Conservation (phyloP, 2,329 filamentous ascomycete genomes). For the Colletotrichum graminicola region DNA sequence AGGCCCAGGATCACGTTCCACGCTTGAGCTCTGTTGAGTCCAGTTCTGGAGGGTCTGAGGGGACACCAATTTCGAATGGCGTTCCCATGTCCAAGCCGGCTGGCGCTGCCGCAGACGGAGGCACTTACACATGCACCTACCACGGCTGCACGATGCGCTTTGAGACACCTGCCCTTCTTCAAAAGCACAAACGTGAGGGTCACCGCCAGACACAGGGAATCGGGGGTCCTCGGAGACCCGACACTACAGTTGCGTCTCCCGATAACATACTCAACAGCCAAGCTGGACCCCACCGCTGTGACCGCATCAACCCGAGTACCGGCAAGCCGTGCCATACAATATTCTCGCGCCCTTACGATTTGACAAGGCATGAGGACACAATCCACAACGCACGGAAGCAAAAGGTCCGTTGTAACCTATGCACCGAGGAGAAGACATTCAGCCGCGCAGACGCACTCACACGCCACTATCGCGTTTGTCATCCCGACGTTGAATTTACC, state of each 20-base stretch:
- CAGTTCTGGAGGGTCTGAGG: conserved; percentile 45
- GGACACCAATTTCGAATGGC: conserved; percentile 46
- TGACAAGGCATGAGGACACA: conserved; percentile 96
- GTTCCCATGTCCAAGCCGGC: conserved; percentile 63
- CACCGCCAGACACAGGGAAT: conserved; percentile 80
- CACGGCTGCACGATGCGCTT: conserved; percentile 91
- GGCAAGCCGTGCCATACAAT: conserved; percentile 94
- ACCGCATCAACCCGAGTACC: conserved; percentile 93
- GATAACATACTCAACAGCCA: conserved; percentile 79
- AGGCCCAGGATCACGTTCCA: conserved; percentile 50
- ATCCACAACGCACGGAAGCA: conserved; percentile 96
- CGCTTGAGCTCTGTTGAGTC: conserved; percentile 60
- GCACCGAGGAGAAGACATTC: conserved; percentile 97
- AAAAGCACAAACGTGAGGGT: conserved; percentile 95
- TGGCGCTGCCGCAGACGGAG: conserved; percentile 78
- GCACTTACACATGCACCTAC: conserved; percentile 96
- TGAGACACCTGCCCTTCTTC: conserved; percentile 85
- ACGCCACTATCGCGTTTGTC: conserved; percentile 92
- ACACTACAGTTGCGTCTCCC: conserved; percentile 59
- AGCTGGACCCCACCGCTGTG: conserved; percentile 92
- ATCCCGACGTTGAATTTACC: conserved; percentile 88
- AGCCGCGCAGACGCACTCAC: conserved; percentile 95
- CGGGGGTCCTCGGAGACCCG: conserved; percentile 51
- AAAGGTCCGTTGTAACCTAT: conserved; percentile 93
- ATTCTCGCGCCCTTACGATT: conserved; percentile 95